Conservation (phyloP, 768 basidiomycete species). For the Exsudoporus frostii region DNA sequence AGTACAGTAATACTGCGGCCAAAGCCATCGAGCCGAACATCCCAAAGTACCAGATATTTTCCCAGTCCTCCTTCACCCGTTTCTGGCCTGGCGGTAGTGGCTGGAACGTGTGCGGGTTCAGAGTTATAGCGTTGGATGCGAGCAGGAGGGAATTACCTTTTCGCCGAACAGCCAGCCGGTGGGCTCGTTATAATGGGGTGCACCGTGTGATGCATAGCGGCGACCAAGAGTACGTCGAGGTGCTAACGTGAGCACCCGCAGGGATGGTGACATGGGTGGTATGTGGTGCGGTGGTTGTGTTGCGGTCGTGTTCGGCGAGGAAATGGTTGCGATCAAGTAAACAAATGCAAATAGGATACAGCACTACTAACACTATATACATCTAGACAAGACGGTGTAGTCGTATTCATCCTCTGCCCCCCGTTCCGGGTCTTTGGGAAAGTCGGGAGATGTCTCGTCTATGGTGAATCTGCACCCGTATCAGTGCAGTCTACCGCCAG, state of each 20-base stretch:
- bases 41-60: constrained; percentile 84
- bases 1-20: constrained; percentile 74
- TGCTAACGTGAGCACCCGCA: constrained; percentile 34
- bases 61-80: constrained; percentile 87
- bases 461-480: constrained; percentile 44
- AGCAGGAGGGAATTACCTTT: constrained; percentile 50
- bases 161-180: constrained; percentile 86
- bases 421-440: constrained; percentile 26
- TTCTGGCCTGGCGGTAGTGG: constrained; percentile 79
- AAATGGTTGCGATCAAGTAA: constrained; percentile 10
- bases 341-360: constrained; percentile 23
- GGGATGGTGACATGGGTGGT: constrained; percentile 43
- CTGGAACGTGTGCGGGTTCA: constrained; percentile 35
- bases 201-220: constrained; percentile 69
- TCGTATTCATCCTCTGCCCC: constrained; percentile 33
- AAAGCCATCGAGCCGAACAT: constrained; percentile 88
- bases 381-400: constrained; percentile 39
- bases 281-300: neutral
- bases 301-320: constrained; percentile 1
- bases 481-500: constrained; percentile 4
- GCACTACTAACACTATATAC: constrained; percentile 5
- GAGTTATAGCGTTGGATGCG: neutral
- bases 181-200: constrained; percentile 86
- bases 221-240: constrained; percentile 29
- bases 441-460: constrained; percentile 54